Conservation (phyloP, 1,139 yeast genomes). For the Taphrina pruni region DNA sequence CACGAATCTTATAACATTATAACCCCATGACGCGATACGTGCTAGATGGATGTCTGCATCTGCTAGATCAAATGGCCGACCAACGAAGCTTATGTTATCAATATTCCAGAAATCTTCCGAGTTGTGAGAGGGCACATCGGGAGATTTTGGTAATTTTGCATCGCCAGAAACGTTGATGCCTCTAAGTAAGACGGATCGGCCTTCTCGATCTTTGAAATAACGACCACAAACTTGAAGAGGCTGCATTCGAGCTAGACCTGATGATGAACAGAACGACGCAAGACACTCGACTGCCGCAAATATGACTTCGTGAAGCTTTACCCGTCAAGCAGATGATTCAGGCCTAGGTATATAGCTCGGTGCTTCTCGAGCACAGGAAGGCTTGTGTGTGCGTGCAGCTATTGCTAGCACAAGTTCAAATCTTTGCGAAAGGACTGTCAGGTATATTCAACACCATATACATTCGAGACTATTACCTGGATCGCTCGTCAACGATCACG, state of each 20-base stretch:
- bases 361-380: no score
- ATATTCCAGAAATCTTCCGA: slow-evolving; percentile 67
- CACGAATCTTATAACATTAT: slow-evolving; percentile 74
- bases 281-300: no score
- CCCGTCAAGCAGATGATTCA: no score
- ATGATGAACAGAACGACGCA: no score
- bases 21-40: slow-evolving; percentile 80
- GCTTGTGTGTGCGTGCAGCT: no score
- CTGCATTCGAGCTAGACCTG: background rate
- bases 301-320: no score
- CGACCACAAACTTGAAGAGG: slow-evolving; percentile 43
- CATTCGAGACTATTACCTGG: no score
- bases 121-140: slow-evolving; percentile 62
- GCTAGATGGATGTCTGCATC: slow-evolving; percentile 73
- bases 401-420: no score
- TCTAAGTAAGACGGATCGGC: slow-evolving; percentile 67
- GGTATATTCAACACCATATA: no score
- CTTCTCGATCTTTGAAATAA: slow-evolving; percentile 62
- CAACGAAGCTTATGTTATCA: slow-evolving; percentile 75
- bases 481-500: no score
- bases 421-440: no score
- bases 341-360: no score
- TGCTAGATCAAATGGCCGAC: slow-evolving; percentile 75
- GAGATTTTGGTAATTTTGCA: slow-evolving; percentile 70
- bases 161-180: slow-evolving; percentile 86